Base-by-base conservation (phyloP, 192 early-diverging fungal species). In the Coemansia sp. region DNA sequence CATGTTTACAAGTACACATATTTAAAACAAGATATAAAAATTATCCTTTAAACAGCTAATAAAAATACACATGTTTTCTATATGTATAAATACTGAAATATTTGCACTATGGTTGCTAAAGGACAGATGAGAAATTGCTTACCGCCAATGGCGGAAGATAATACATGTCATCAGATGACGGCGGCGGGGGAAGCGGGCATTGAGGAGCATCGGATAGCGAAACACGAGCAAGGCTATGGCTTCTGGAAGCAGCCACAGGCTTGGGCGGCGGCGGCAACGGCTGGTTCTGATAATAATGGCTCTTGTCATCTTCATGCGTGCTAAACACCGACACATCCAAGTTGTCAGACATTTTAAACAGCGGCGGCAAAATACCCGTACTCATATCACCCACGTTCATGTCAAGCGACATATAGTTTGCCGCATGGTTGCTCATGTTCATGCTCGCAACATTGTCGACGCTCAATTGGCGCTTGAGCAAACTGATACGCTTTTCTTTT, bases 381-480 rank as follows among this genome's bases (percentile, higher is more conserved):
- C 43, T 17, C 27, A 35, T 7, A 2, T 19, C 27, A n/a, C n/a
- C 6, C 17, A 65, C 22, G 14, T 29, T 53, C 45, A 65, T 50
- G 10, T 57, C 45, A 10, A 65, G 64, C 22, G 64, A 35, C 32
- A 65, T 22, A 45, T 57, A 50, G 45, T 49, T 32, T 5, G 48
- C 0, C 15, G 60, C n/a, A 5, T 24, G 27, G 12, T 62, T 35
- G 60, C 7, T 9, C 21, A 19, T 1, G 25, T 17, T 35, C 38
- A 55, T 5, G 5, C 1, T 22, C 2, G 45, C 21, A 24, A 65
- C 24, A 15, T 62, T 72, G 25, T 79, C 77, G 2, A 52, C 67
- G 48, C 77, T 80, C 58, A 65, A 52, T 55, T 80, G 77, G 14
- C 77, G 68, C n/a, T 56, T 67, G 54, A 66, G 60, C 43, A 75